phyloP scores from a whole-genome alignment of 371 early-diverging fungal genomes.

The Apophysomyces variabilis region DNA sequence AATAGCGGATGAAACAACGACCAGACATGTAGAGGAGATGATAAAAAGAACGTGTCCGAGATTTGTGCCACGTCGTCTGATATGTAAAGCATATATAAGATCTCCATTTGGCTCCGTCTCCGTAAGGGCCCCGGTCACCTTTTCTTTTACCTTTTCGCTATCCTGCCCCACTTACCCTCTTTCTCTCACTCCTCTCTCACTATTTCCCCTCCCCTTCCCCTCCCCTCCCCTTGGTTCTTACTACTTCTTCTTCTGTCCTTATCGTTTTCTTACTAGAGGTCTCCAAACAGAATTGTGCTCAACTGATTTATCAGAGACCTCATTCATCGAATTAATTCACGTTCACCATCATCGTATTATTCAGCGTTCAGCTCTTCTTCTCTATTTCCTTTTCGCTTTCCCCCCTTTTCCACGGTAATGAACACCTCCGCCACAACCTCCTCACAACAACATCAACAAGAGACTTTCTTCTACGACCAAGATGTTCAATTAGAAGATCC shows the following conservation, averaged over 20 bases:
- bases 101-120: conserved; percentile 2
- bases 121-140: conserved; percentile 9
- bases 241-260: not conserved
- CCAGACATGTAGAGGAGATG: not conserved
- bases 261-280: not conserved
- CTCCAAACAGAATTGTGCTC: too few species aligned
- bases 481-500: not conserved
- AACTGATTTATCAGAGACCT: too few species aligned
- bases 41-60: not conserved
- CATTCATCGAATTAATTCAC: too few species aligned
- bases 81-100: not conserved
- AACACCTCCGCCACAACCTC: not conserved
- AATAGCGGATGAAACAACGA: conserved; percentile 12
- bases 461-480: not conserved
- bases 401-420: conserved; percentile 2
- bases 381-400: not conserved
- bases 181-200: conserved; percentile 8
- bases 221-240: not conserved
- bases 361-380: not conserved
- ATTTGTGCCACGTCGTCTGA: conserved; percentile 9
- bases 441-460: too few species aligned
- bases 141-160: conserved; percentile 9
- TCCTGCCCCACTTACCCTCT: conserved; percentile 10
- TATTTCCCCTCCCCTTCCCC: not conserved
- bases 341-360: too few species aligned